These are phyloP conservation scores for Seiridium cupressi DNA, from an alignment of 2,329 filamentous ascomycete species.

Conservation along the genomic window DNA sequence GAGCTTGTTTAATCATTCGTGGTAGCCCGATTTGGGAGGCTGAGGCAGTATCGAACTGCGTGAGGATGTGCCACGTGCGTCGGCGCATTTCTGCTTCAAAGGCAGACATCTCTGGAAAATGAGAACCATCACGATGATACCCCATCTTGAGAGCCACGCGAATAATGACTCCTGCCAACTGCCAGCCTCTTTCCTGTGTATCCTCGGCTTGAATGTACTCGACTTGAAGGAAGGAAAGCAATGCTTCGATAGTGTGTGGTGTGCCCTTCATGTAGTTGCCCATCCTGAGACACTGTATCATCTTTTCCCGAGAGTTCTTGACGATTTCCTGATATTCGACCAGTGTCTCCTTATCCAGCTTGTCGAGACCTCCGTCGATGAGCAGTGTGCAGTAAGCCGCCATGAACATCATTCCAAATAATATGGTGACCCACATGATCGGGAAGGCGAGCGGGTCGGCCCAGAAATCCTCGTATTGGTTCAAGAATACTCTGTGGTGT, in stretches of 20 bases:
- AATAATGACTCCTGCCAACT: not conserved
- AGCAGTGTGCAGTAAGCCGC: not conserved
- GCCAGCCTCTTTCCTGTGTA: not conserved
- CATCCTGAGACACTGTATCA: not conserved
- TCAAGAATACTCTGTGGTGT: not conserved
- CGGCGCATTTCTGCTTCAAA: not conserved
- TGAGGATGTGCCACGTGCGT: not conserved
- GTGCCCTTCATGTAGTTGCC: not conserved
- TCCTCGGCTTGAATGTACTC: not conserved
- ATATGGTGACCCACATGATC: not conserved
- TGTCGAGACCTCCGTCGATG: not conserved
- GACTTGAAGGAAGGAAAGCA: not conserved
- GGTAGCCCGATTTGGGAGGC: not conserved
- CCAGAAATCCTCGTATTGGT: not conserved
- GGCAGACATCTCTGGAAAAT: not conserved
- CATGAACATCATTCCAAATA: not conserved
- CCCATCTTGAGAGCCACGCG: not conserved
- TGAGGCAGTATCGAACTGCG: not conserved
- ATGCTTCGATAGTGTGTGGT: not conserved
- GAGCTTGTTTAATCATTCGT: not conserved
- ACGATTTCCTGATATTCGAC: not conserved
- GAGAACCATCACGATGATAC: not conserved
- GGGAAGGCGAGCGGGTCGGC: not conserved
- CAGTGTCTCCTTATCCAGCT: not conserved
- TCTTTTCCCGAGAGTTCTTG: not conserved